Evolutionary conservation across 768 basidiomycete species (phyloP).

Genomic region (Russula sp.): DNA sequence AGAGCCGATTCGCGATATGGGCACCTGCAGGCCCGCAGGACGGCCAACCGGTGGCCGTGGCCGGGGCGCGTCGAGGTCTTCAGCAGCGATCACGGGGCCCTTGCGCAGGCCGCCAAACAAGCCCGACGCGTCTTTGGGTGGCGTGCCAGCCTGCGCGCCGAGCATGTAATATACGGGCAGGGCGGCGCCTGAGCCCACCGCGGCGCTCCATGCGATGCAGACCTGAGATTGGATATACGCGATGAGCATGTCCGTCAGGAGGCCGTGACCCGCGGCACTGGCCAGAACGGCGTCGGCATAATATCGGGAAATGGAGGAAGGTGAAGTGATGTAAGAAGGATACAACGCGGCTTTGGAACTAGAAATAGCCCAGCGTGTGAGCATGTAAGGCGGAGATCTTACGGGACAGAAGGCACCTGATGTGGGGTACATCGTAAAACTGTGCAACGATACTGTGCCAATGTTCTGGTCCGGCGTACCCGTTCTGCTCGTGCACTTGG

Average conservation of each 20-base stretch:
- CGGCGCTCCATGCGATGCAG: constrained; percentile 78
- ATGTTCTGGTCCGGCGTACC: constrained; percentile 86
- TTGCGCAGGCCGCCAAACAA: constrained; percentile 83
- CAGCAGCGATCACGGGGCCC: constrained; percentile 34
- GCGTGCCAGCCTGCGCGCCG: constrained; percentile 29
- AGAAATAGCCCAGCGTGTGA: neutral
- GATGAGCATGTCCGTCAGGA: constrained; percentile 87
- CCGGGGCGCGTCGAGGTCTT: constrained; percentile 20
- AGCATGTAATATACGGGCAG: constrained; percentile 22
- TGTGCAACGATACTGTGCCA: constrained; percentile 88
- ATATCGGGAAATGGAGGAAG: constrained; percentile 59
- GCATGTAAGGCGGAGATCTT: neutral
- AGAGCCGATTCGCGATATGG: constrained; percentile 64
- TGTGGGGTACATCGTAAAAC: constrained; percentile 95
- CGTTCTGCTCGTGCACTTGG: constrained; percentile 69
- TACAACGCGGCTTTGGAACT: constrained; percentile 81
- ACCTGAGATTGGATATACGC: constrained; percentile 88
- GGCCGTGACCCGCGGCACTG: constrained; percentile 69
- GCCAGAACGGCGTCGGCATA: constrained; percentile 83
- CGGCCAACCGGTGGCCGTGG: constrained; percentile 18
- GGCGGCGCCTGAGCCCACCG: constrained; percentile 26
- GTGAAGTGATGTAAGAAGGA: constrained; percentile 72
- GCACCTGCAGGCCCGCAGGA: constrained; percentile 46
- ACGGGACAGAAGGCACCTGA: constrained; percentile 41
- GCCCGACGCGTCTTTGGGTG: constrained; percentile 47